These are phyloP conservation scores for Trichophyton verrucosum DNA, from an alignment of 2,329 filamentous ascomycete genomes.

Conservation along the genomic window DNA sequence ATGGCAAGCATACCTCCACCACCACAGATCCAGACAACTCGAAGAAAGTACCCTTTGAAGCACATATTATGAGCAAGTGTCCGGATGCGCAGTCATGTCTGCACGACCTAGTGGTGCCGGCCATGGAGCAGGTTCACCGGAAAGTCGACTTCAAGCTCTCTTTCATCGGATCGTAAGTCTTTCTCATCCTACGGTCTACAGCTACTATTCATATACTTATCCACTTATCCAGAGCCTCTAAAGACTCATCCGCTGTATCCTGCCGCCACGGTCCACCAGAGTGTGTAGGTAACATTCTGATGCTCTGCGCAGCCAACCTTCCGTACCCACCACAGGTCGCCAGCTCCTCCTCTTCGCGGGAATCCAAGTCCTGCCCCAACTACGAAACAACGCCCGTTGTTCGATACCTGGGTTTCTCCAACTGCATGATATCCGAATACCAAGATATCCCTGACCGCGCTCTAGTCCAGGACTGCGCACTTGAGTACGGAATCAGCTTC, in stretches of 20 bases:
- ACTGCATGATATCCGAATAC: conserved; percentile 74
- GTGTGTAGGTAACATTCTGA: conserved; percentile 87
- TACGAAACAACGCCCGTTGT: conserved; percentile 65
- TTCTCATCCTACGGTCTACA: too few species aligned
- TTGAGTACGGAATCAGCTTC: conserved; percentile 84
- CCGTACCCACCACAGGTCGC: conserved; percentile 21
- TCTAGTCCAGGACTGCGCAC: conserved; percentile 75
- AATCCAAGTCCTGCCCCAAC: background rate
- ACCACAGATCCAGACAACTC: background rate
- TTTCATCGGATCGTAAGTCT: conserved; percentile 63
- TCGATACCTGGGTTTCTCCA: conserved; percentile 80
- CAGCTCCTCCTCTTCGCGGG: conserved; percentile 1
- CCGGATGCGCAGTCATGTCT: conserved; percentile 82
- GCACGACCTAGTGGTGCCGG: conserved; percentile 64
- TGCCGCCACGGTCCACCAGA: conserved; percentile 85
- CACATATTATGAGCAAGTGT: conserved; percentile 96
- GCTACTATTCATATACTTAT: background rate
- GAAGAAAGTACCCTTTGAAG: conserved; percentile 60
- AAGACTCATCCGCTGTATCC: conserved; percentile 66
- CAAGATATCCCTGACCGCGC: conserved; percentile 60
- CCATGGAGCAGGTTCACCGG: conserved; percentile 67
- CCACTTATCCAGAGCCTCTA: conserved; percentile 56
- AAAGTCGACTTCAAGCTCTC: conserved; percentile 87
- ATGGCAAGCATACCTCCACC: background rate
- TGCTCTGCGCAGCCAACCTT: conserved; percentile 74